Evolutionary conservation across 2,329 filamentous ascomycete species (phyloP).

Genomic region (Fusarium kyushuense): DNA sequence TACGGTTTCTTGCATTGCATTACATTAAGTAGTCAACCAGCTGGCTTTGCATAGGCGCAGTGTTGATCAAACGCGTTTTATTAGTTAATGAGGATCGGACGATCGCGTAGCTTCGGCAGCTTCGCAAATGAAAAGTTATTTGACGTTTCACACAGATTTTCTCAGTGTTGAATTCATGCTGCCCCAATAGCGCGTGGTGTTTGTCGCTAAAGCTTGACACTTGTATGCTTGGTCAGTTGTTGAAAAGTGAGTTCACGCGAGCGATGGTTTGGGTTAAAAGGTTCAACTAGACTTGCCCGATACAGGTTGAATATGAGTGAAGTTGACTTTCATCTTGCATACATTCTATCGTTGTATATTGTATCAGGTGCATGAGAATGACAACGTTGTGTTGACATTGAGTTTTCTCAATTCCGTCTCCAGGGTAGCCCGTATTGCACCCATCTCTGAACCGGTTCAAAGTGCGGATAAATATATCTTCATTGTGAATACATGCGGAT

Average conservation of each 20-base stretch:
- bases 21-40: constrained; percentile 14
- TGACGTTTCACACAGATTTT: not conserved
- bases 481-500: not conserved
- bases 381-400: not conserved
- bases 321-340: not conserved
- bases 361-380: not conserved
- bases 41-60: constrained; percentile 9
- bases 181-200: not conserved
- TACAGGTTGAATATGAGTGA: not conserved
- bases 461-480: not conserved
- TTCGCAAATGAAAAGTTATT: constrained; percentile 35
- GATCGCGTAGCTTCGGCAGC: constrained; percentile 18
- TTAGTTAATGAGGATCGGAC: constrained; percentile 2
- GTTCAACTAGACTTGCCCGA: not conserved
- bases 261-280: not conserved
- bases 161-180: not conserved
- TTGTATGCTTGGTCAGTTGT: not conserved
- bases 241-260: not conserved
- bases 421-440: not conserved
- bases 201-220: not conserved
- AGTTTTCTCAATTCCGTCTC: not conserved
- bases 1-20: constrained; percentile 27
- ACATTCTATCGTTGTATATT: not conserved
- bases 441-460: too few species aligned
- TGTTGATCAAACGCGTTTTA: constrained; percentile 9